These are phyloP conservation scores for Rubia balearica DNA, from an alignment of 305 asterid genomes.

Conservation along the genomic window DNA sequence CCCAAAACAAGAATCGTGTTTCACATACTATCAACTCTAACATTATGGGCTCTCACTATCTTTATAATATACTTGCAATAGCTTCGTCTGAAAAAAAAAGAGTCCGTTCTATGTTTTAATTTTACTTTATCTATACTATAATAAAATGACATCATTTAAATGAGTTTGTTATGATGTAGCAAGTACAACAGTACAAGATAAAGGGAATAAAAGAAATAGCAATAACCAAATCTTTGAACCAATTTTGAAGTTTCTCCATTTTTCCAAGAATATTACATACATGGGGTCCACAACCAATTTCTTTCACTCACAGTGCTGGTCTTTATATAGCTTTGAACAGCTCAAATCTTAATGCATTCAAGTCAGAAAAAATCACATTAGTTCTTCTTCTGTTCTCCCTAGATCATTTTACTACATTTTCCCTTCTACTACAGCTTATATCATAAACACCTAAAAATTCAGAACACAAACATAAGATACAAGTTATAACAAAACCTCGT, in stretches of 20 bases:
- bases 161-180: background rate
- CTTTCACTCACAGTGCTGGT: background rate
- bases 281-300: background rate
- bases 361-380: background rate
- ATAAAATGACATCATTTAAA: background rate
- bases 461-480: background rate
- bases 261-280: background rate
- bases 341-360: background rate
- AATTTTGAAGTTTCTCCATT: background rate
- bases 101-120: background rate
- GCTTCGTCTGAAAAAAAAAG: background rate
- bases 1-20: background rate
- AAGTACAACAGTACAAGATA: background rate
- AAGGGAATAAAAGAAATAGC: background rate
- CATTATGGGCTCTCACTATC: background rate
- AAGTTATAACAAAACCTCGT: background rate
- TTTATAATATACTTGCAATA: background rate
- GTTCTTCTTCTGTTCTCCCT: conserved; percentile 7
- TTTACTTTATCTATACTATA: background rate
- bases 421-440: background rate
- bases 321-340: conserved; percentile 8
- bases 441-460: background rate
- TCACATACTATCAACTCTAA: background rate
- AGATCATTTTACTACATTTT: background rate
- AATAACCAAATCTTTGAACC: background rate